Conservation (phyloP, 176 grass and related monocot genomes). For the Avena sativa region DNA sequence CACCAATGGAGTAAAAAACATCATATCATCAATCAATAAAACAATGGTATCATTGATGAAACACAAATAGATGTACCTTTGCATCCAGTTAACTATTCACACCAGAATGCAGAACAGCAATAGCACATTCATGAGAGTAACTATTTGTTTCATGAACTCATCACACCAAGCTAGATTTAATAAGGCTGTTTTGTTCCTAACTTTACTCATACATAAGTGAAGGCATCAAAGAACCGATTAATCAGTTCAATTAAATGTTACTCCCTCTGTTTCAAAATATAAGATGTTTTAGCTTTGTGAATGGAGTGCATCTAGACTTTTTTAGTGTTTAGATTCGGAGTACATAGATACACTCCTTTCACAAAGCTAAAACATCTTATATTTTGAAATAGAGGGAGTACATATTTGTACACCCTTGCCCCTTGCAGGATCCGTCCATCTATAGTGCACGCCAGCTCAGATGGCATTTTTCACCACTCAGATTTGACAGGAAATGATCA, state of each 20-base stretch:
- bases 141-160: background rate
- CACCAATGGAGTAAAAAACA: background rate
- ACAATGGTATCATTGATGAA: background rate
- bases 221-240: conserved; percentile 14
- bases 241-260: background rate
- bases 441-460: background rate
- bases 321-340: no score
- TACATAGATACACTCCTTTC: no score
- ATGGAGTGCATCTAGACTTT: no score
- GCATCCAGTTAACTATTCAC: background rate
- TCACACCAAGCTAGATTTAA: conserved; percentile 6
- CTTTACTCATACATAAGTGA: background rate
- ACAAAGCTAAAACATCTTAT: no score
- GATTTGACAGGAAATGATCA: background rate
- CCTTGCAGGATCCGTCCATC: no score
- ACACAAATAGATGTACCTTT: background rate
- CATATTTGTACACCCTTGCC: no score
- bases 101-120: background rate
- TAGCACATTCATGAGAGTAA: conserved; percentile 11
- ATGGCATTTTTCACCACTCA: background rate
- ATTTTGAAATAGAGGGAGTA: no score
- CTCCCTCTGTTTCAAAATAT: no score
- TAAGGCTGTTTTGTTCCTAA: background rate
- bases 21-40: conserved; percentile 11
- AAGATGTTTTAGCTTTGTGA: no score